Evolutionary conservation across 768 basidiomycete genomes (phyloP).

Genomic region (Suillus bovinus): DNA sequence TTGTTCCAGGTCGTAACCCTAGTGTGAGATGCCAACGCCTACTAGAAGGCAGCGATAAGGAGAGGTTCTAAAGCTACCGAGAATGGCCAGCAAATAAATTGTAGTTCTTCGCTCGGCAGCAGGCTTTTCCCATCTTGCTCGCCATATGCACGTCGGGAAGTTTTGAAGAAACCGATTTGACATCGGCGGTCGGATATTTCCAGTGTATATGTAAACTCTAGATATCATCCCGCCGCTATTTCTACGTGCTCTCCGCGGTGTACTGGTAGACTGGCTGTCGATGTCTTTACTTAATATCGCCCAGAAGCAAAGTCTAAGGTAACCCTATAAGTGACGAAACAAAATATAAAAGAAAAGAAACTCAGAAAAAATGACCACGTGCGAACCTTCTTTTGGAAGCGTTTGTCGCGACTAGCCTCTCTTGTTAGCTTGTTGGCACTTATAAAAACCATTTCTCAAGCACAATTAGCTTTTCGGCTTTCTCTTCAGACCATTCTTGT

Average conservation of each 20-base stretch:
- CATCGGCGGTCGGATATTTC: not conserved
- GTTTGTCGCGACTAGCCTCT: conserved; percentile 24
- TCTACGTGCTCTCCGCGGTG: not conserved
- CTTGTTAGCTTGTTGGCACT: conserved; percentile 10
- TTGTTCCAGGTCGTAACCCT: too few species aligned
- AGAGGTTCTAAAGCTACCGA: not conserved
- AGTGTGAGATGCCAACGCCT: too few species aligned
- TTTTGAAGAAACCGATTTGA: conserved; percentile 5
- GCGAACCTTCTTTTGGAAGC: conserved; percentile 26
- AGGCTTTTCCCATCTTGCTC: conserved; percentile 4
- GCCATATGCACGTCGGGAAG: not conserved
- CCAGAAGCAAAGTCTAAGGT: not conserved
- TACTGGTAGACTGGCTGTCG: not conserved
- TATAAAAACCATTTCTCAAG: conserved; percentile 19
- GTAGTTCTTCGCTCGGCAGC: not conserved
- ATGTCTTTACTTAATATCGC: not conserved
- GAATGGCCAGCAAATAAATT: not conserved
- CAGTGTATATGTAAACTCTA: not conserved
- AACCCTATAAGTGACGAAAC: not conserved
- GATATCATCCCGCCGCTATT: not conserved
- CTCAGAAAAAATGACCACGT: not conserved
- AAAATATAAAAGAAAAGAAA: not conserved
- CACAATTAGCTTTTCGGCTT: conserved; percentile 19
- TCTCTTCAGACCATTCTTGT: conserved; percentile 6
- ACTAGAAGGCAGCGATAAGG: not conserved